Evolutionary conservation across 2,329 filamentous ascomycete species (phyloP).

Genomic region (Penicillium vulpinum): DNA sequence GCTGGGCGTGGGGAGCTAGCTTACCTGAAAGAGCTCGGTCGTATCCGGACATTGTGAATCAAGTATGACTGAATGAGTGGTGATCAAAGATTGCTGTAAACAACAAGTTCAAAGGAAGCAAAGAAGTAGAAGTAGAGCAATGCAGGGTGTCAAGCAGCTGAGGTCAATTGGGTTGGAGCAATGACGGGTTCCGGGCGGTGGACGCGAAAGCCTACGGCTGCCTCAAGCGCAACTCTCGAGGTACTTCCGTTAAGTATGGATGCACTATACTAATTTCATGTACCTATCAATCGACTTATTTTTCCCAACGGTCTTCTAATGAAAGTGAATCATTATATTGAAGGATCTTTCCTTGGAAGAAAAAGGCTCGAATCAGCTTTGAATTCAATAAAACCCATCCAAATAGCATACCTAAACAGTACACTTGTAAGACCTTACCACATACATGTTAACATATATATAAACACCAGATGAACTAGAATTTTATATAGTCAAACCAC

Average conservation of each 20-base stretch:
- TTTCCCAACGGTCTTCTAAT: background rate
- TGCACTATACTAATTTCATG: background rate
- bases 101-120: background rate
- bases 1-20: constrained; percentile 24
- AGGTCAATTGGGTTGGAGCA: constrained; percentile 22
- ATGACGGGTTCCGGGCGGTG: constrained; percentile 30
- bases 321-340: no score
- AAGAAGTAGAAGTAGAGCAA: constrained; percentile 8
- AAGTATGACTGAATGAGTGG: constrained; percentile 4
- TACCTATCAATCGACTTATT: background rate
- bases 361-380: background rate
- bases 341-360: background rate
- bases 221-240: constrained; percentile 12
- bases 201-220: constrained; percentile 28
- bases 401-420: background rate
- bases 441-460: background rate
- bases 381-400: background rate
- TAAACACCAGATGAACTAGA: no score
- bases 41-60: constrained; percentile 75
- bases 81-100: background rate
- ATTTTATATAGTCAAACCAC: background rate
- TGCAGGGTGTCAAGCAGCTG: constrained; percentile 13
- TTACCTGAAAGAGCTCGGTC: constrained; percentile 98
- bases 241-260: constrained; percentile 6
- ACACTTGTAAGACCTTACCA: background rate